phyloP scores from a whole-genome alignment of 148 eudicot genomes.

The Linanthus parryae region DNA sequence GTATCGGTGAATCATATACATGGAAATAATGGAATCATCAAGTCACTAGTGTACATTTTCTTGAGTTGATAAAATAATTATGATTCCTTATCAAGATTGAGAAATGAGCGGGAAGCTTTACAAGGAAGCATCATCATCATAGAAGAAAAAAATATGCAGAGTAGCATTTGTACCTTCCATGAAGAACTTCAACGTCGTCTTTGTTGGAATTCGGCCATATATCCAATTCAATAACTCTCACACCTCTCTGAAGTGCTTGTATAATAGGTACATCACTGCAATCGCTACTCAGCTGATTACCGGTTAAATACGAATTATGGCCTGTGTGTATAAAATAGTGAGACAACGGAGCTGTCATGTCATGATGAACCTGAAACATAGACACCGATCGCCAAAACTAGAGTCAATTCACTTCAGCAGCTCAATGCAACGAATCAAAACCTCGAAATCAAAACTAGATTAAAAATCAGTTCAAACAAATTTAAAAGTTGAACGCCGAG shows the following conservation, averaged over 20 bases:
- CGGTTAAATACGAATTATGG: slow-evolving; percentile 89
- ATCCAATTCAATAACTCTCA: slow-evolving; percentile 89
- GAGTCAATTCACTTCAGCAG: background rate
- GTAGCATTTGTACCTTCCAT: slow-evolving; percentile 55
- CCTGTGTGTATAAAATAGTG: slow-evolving; percentile 86
- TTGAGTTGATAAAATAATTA: too few species aligned
- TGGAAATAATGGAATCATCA: too few species aligned
- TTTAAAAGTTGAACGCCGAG: too few species aligned
- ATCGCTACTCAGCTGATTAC: slow-evolving; percentile 85
- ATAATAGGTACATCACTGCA: slow-evolving; percentile 84
- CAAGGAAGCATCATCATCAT: too few species aligned
- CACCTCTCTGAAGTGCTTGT: slow-evolving; percentile 61
- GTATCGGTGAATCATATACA: too few species aligned
- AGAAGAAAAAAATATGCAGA: background rate
- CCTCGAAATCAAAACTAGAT: too few species aligned
- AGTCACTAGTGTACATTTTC: too few species aligned
- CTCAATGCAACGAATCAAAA: background rate
- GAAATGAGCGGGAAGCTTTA: too few species aligned
- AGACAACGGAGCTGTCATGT: slow-evolving; percentile 78
- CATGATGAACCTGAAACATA: slow-evolving; percentile 64
- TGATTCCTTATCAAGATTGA: too few species aligned
- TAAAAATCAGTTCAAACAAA: too few species aligned
- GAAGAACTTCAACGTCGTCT: slow-evolving; percentile 71
- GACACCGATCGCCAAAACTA: background rate
- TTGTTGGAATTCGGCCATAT: slow-evolving; percentile 84